Percentiles rank a stretch among this genome's conserved stretches.
These are phyloP conservation scores for Hemileia vastatrix DNA, from an alignment of 1,284 basidiomycete species.

Conservation along the genomic window DNA sequence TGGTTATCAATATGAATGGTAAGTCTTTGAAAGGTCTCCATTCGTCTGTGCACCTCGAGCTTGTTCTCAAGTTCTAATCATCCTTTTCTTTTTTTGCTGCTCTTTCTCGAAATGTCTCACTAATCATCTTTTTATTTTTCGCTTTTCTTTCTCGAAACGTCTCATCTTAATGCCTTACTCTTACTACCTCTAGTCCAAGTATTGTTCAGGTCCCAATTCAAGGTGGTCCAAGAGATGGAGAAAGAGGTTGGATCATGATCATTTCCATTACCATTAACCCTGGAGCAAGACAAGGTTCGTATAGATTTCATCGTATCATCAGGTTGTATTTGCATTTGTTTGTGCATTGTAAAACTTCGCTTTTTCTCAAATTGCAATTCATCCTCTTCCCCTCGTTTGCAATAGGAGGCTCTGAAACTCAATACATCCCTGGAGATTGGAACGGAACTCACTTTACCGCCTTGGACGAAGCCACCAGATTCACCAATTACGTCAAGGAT, in stretches of 20 bases:
- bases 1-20: slow-evolving; percentile 47
- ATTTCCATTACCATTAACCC: slow-evolving; percentile 35
- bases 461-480: slow-evolving; percentile 38
- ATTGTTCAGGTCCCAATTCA: slow-evolving; percentile 43
- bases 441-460: slow-evolving; percentile 45
- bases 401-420: slow-evolving; percentile 42
- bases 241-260: slow-evolving; percentile 31
- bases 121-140: too few relatives aligned
- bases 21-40: too few relatives aligned
- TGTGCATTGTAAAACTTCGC: too few relatives aligned
- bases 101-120: too few relatives aligned
- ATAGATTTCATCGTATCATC: too few relatives aligned
- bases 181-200: slow-evolving; percentile 34
- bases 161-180: too few relatives aligned
- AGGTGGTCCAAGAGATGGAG: slow-evolving; percentile 36
- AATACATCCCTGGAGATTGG: slow-evolving; percentile 47
- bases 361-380: too few relatives aligned
- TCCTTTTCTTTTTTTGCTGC: background rate
- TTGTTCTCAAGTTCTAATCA: too few relatives aligned
- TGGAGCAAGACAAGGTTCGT: slow-evolving; percentile 20
- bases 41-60: too few relatives aligned
- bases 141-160: too few relatives aligned
- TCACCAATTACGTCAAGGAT: slow-evolving; percentile 47
- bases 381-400: slow-evolving; percentile 21
- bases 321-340: too few relatives aligned